Base-by-base conservation (phyloP, 495 filamentous ascomycete genomes). In the Penicillium silybi region DNA sequence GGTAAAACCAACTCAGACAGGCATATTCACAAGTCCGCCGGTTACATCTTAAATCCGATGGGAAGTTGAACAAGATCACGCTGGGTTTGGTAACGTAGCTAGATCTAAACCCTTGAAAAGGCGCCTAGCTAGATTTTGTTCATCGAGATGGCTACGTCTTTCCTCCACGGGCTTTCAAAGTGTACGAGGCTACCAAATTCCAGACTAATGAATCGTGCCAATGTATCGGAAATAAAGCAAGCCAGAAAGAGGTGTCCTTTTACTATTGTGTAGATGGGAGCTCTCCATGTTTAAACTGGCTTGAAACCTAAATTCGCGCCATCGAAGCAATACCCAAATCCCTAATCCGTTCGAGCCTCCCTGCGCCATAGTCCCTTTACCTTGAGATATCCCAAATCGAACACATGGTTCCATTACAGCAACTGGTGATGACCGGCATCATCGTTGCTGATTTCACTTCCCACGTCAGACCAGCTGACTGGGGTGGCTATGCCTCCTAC, bases 381-480 rank as follows among this genome's bases (percentile, higher is more conserved):
- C 34, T 19, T 41, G 26, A 16, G 6, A 37, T 10, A 38, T 18
- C 41, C 10, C 17, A 23, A 38, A n/a, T 6, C 5, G 16, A 52
- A 38, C 17, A 42, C 11, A 22, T 43, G 27, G 17, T 25, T 23
- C 16, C 41, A 32, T 51, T 26, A 59, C 18, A 52, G 46, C 38
- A 61, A 58, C 35, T 62, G 46, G 15, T 64, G 63, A 64, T 73
- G 67, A 32, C 65, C 63, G 26, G 59, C 59, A 62, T 74, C 72
- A 10, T 75, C 70, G 17, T 66, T 81, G 64, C 86, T 88, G 26
- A 88, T 72, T 27, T 84, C 80, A 59, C 87, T 90, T 15, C 85
- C 87, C 8, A 92, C 80, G 48, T 92, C 87, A 4, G 85, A 87
- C 88, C 88, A 92, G 65, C 82, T 87, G 27, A 79, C 77, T 0